A percentile compares a stretch with the other conserved stretches of the same genome.
These are phyloP conservation scores for Fusarium sp. DNA, from an alignment of 2,329 filamentous ascomycete genomes.

Conservation along the genomic window DNA sequence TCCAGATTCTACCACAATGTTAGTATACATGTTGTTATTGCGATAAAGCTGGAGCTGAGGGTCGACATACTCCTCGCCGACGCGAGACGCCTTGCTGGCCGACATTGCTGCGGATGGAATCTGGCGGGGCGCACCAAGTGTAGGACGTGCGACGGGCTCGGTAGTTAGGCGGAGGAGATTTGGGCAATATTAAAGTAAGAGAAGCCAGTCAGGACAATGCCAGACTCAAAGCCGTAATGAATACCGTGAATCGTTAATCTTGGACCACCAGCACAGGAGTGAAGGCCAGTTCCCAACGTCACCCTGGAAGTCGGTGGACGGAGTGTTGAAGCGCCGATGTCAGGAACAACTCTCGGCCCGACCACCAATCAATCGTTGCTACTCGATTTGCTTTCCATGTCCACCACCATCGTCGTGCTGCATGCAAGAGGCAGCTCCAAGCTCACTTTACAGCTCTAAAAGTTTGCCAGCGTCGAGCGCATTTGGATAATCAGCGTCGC, in stretches of 20 bases:
- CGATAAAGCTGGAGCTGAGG: background rate
- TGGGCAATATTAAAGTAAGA: background rate
- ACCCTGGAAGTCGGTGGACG: constrained; percentile 40
- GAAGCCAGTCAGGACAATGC: background rate
- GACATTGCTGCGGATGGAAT: constrained; percentile 58
- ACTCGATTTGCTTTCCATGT: constrained; percentile 34
- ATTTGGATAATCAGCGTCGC: constrained; percentile 22
- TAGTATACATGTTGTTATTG: constrained; percentile 34
- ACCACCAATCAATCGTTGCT: constrained; percentile 43
- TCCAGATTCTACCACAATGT: constrained; percentile 81
- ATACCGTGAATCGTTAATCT: constrained; percentile 8
- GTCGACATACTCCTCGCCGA: constrained; percentile 70
- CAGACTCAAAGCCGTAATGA: background rate
- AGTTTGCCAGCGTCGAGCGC: constrained; percentile 12
- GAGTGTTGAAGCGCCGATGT: constrained; percentile 36
- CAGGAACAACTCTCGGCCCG: constrained; percentile 54
- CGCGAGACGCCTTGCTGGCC: constrained; percentile 69
- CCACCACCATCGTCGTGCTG: constrained; percentile 24
- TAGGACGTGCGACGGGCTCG: background rate
- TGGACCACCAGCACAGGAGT: constrained; percentile 27
- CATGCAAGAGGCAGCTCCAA: constrained; percentile 30
- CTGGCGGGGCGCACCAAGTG: background rate
- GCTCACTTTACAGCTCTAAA: constrained; percentile 12
- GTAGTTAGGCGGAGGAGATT: background rate
- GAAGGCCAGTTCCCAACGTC: constrained; percentile 32